Evolutionary conservation across 2,329 filamentous ascomycete genomes (phyloP).

Genomic region (Cytospora piceae): DNA sequence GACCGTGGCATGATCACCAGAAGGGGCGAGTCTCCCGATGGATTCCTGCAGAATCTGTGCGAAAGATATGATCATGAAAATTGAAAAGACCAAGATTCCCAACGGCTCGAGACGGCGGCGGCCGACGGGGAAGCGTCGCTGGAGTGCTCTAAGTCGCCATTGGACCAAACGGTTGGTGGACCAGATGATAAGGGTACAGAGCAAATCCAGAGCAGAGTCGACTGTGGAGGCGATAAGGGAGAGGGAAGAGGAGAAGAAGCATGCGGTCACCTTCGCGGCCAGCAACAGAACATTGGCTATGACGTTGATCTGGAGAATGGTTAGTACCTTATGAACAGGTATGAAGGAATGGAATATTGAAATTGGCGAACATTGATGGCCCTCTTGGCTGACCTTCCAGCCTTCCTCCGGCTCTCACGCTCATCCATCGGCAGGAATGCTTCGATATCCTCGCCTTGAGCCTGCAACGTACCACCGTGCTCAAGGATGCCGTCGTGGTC

Average conservation of each 20-base stretch:
- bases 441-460: constrained; percentile 53
- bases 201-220: constrained; percentile 63
- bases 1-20: constrained; percentile 46
- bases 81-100: constrained; percentile 65
- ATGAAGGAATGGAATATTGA: neutral
- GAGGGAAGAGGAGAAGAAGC: constrained; percentile 47
- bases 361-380: constrained; percentile 40
- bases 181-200: constrained; percentile 65
- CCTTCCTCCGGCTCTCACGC: constrained; percentile 50
- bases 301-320: constrained; percentile 25
- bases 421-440: constrained; percentile 60
- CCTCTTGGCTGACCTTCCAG: constrained; percentile 54
- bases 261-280: constrained; percentile 30
- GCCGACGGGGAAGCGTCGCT: constrained; percentile 61
- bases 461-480: constrained; percentile 53
- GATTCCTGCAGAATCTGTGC: constrained; percentile 64
- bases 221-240: constrained; percentile 65
- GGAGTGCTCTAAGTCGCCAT: constrained; percentile 56
- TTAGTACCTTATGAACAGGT: neutral
- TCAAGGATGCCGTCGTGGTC: constrained; percentile 61
- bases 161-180: constrained; percentile 61
- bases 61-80: constrained; percentile 67
- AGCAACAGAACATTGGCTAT: constrained; percentile 33
- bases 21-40: constrained; percentile 58
- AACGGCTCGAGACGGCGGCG: constrained; percentile 61